These are phyloP conservation scores for Huntiella moniliformis DNA, from an alignment of 2,329 filamentous ascomycete genomes.

Conservation along the genomic window DNA sequence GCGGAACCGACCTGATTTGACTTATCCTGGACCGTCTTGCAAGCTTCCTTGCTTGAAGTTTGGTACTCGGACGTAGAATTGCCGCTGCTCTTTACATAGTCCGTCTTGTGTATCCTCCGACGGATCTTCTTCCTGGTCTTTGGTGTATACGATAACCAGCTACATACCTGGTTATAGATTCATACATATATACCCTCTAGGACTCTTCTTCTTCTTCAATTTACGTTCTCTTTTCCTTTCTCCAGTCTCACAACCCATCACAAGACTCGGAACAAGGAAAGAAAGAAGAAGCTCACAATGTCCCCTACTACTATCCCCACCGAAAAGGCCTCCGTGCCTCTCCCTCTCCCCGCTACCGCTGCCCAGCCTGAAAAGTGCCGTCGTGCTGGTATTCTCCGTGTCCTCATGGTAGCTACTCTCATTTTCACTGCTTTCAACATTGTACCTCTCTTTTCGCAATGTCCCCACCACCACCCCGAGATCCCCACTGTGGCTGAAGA, in stretches of 20 bases:
- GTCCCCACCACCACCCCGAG: background rate
- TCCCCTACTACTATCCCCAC: background rate
- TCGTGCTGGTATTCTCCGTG: no score
- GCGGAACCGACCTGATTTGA: no score
- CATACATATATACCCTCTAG: background rate
- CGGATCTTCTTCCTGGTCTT: background rate
- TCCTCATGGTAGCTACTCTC: no score
- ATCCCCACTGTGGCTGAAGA: background rate
- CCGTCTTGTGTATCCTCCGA: background rate
- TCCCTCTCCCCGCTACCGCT: constrained; percentile 8
- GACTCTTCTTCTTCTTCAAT: background rate
- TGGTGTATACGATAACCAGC: background rate
- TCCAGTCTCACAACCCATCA: background rate
- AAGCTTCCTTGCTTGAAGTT: background rate
- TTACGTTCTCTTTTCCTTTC: background rate
- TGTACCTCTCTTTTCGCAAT: background rate
- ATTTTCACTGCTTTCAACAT: background rate
- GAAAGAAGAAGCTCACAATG: no score
- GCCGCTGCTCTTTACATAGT: background rate
- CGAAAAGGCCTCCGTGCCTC: constrained; percentile 5
- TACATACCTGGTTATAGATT: background rate
- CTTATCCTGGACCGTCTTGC: background rate
- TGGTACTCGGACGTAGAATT: background rate
- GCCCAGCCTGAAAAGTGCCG: background rate
- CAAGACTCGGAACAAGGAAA: no score